Base-by-base conservation (phyloP, 352 stramenopile genomes). In the Globisporangium cederbergense region DNA sequence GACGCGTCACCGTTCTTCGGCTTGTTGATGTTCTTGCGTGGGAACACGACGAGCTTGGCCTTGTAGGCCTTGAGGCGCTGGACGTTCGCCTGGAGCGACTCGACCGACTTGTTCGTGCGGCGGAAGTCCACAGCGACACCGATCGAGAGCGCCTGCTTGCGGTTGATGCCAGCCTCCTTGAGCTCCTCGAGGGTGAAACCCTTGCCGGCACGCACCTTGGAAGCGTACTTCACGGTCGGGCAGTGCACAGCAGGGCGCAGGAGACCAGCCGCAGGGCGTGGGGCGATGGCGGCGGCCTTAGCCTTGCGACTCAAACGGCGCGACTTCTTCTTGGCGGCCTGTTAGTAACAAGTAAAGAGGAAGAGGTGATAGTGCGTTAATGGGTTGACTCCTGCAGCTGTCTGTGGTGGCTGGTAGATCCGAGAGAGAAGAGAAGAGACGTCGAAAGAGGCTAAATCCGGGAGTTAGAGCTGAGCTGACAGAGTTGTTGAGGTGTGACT, bases 101-200 rank as follows among this genome's bases (percentile, higher is more conserved):
- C 96, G 16, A 98, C 88, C 71, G 83, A 98, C 79, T 98, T 97
- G 97, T 99, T 99, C 66, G 83, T 98, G 72, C 98, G 93, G 66
- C 98, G 96, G 79, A 97, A 92, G 87, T 99, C 98, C 11, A 99
- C 97, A 62, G 97, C 85, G 74, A 99, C 99, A 71, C 98, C 98
- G 70, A 99, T 97, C 67, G 96, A 98, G 58, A 93, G 81, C 25
- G 98, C 98, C 73, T 98, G 89, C 75, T 98, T 98, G 75, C 92
- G 88, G 72, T 79, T 96, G 75, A 99, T 96, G 62, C 96, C 96
- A 72, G 97, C 98, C 64, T 93, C 95, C 89, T 99, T 99, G 56
- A 99, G 81, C 89, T 99, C 98, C 70, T 98, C 96, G 60, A 99
- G 80, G 60, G 97, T 98, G 86, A 99, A 99, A 65, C 98, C 98